Percentiles rank a stretch among this genome's conserved stretches.
Evolutionary conservation across 2,329 filamentous ascomycete species (phyloP).

Genomic region (Arthrobotrys sinensis): DNA sequence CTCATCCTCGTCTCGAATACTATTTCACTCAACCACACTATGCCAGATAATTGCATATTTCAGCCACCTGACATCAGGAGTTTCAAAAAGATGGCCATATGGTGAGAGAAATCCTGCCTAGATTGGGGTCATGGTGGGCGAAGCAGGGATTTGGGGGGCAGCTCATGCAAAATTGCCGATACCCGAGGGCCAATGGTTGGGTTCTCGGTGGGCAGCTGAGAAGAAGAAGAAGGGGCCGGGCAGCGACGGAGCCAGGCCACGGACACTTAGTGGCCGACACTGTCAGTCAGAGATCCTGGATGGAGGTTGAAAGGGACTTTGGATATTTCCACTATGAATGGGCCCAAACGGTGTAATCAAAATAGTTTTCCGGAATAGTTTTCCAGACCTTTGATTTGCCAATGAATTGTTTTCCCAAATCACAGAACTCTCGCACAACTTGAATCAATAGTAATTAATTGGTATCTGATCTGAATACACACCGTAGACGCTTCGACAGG

Average conservation of each 20-base stretch:
- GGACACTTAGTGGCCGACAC: background rate
- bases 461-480: too few species aligned
- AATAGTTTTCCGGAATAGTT: slow-evolving; percentile 15
- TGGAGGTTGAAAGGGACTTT: background rate
- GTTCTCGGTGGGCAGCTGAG: background rate
- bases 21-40: slow-evolving; percentile 2
- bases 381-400: background rate
- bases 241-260: slow-evolving; percentile 12
- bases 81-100: slow-evolving; percentile 26
- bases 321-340: background rate
- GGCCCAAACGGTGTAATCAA: background rate
- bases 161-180: slow-evolving; percentile 34
- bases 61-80: slow-evolving; percentile 42
- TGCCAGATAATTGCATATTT: slow-evolving; percentile 11
- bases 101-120: slow-evolving; percentile 20
- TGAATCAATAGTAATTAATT: background rate
- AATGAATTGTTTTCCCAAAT: background rate
- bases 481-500: background rate
- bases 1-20: slow-evolving; percentile 13
- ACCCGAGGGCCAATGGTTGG: slow-evolving; percentile 30
- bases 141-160: slow-evolving; percentile 30
- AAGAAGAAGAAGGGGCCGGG: slow-evolving; percentile 4
- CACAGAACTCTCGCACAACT: background rate
- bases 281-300: background rate
- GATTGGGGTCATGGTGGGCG: slow-evolving; percentile 29